Evolutionary conservation across 805 yeast species (phyloP).

Genomic region (Zygoascus bituminiphila): DNA sequence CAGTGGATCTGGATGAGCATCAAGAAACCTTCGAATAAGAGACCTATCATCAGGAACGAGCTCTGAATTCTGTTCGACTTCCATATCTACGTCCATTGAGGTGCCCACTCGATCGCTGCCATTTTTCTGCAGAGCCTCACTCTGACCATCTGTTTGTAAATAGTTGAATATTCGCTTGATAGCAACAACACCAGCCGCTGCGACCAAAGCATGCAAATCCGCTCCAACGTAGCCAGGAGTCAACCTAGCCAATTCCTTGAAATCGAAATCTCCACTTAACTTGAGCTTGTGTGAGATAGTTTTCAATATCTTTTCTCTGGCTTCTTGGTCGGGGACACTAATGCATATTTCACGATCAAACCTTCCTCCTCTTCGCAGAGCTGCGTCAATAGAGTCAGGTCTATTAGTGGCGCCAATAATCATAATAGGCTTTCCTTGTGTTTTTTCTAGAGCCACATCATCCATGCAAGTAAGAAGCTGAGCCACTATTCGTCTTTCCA

Average conservation of each 20-base stretch:
- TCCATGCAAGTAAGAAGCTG: slow-evolving; percentile 93
- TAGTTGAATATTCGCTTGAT: slow-evolving; percentile 81
- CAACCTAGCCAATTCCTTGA: slow-evolving; percentile 66
- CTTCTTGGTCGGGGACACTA: slow-evolving; percentile 86
- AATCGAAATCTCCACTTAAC: slow-evolving; percentile 62
- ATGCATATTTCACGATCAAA: slow-evolving; percentile 92
- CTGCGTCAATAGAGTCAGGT: slow-evolving; percentile 92
- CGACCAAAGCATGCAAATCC: slow-evolving; percentile 83
- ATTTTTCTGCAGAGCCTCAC: not conserved
- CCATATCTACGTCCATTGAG: slow-evolving; percentile 27
- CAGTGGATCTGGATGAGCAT: slow-evolving; percentile 69
- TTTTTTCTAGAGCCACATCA: slow-evolving; percentile 77
- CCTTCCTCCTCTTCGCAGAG: slow-evolving; percentile 91
- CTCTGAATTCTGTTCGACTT: not conserved
- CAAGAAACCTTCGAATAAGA: slow-evolving; percentile 5
- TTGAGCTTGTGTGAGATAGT: slow-evolving; percentile 64
- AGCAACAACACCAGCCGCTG: slow-evolving; percentile 93
- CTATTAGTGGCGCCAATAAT: slow-evolving; percentile 95
- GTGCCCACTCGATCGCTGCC: slow-evolving; percentile 16
- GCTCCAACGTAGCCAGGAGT: slow-evolving; percentile 99
- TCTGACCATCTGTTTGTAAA: slow-evolving; percentile 10
- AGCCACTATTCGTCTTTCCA: slow-evolving; percentile 96
- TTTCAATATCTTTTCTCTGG: slow-evolving; percentile 65
- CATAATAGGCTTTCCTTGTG: slow-evolving; percentile 87
- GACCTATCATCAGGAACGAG: not conserved